Evolutionary conservation across 1,139 yeast genomes (phyloP), one percentile per base, ranked within the genome.

Genomic region (Yamadazyma blattariae): DNA sequence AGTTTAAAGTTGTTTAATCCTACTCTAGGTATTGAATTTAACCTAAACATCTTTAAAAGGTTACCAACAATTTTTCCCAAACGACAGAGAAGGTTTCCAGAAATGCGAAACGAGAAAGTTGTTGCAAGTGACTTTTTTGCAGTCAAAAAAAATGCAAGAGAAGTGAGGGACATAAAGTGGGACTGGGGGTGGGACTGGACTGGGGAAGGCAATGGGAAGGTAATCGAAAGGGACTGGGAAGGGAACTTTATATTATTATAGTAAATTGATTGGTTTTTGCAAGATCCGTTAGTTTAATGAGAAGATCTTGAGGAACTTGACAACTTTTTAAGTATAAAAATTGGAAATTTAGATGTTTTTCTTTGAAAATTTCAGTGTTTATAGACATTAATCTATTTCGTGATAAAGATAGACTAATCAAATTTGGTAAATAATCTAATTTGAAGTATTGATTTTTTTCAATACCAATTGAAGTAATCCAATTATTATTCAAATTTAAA

Each of bases 401-500:
- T 17, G 45, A 47, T 13, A 58, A 37, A 5, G 42, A 33, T 26
- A 54, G 34, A 7, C 33, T 26, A 7, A 30, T 37, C 12, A 58
- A 40, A 27, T 48, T 48, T 2, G 63, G 61, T 16, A 56, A 35
- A 2, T 34, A 9, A 9, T 19, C 28, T 4, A 30, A 5, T 7
- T 15, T 28, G 17, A 34, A 36, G 4, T 16, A 7, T 13, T 39
- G 50, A 14, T 41, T 41, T 5, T 29, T 38, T 31, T 44, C 43
- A 24, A 41, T 40, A 20, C 46, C 47, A 27, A 52, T 30, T 29
- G 39, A 25, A 7, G 27, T 16, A 13, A 55, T 15, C 33, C 40
- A 38, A 39, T 53, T 62, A 25, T 40, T 40, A 12, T 47, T 44
- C 27, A 51, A 32, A 44, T 41, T 55, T 25, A 68, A 43, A 1